These are phyloP conservation scores for Kodamaea hsintzibuensis DNA, from an alignment of 805 yeast species.

Conservation along the genomic window DNA sequence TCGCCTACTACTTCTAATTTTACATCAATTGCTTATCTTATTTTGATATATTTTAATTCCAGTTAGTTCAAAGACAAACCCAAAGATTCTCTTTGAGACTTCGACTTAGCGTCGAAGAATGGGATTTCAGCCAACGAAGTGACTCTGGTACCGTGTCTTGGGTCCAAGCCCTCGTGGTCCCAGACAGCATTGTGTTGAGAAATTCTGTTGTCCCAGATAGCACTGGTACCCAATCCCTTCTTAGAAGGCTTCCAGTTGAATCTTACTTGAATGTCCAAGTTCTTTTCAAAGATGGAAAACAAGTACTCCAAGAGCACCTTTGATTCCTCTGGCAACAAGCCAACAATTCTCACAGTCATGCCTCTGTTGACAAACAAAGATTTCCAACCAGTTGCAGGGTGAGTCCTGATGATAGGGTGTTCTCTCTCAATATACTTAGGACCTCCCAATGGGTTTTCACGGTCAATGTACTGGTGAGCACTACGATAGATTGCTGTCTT, in stretches of 20 bases:
- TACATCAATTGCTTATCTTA: too few relatives aligned
- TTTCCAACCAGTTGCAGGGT: conserved; percentile 36
- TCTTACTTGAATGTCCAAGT: conserved; percentile 20
- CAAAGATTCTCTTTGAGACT: conserved; percentile 54
- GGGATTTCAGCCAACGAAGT: conserved; percentile 58
- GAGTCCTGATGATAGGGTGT: conserved; percentile 32
- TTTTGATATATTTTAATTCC: neutral
- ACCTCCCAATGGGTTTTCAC: conserved; percentile 34
- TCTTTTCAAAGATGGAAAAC: conserved; percentile 15
- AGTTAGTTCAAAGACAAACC: conserved; percentile 34
- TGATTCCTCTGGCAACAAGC: conserved; percentile 28
- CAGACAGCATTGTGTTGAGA: conserved; percentile 54
- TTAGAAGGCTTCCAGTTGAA: conserved; percentile 20
- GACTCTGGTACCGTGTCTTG: conserved; percentile 52
- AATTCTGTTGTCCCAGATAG: conserved; percentile 61
- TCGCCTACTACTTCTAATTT: too few relatives aligned
- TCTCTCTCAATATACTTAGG: conserved; percentile 29
- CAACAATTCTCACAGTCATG: conserved; percentile 31
- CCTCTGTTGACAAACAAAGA: conserved; percentile 30
- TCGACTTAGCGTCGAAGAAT: conserved; percentile 48
- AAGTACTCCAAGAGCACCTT: conserved; percentile 15
- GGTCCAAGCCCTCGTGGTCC: conserved; percentile 47
- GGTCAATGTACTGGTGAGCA: conserved; percentile 39
- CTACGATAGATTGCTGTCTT: conserved; percentile 47
- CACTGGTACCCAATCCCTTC: conserved; percentile 31